Evolutionary conservation across 2,329 filamentous ascomycete genomes (phyloP).

Genomic region (Calycina herbarum): DNA sequence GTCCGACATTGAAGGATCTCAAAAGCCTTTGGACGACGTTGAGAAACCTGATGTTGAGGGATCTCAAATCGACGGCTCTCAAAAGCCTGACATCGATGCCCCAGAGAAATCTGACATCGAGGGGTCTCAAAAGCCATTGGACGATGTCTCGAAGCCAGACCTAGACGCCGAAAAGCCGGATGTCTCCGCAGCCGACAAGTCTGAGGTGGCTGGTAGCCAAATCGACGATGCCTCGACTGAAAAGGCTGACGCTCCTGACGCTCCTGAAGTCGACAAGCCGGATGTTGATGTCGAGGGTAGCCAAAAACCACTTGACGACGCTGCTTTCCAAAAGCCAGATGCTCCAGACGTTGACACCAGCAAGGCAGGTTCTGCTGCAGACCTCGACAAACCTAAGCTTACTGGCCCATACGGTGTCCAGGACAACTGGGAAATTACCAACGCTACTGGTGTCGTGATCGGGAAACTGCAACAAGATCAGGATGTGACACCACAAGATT

Average conservation of each 20-base stretch:
- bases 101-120: neutral
- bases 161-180: conserved; percentile 7
- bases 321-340: conserved; percentile 11
- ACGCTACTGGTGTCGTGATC: conserved; percentile 53
- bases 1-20: neutral
- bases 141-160: conserved; percentile 19
- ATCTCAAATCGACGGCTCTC: too few relatives aligned
- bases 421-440: conserved; percentile 55
- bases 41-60: conserved; percentile 8
- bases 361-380: conserved; percentile 34
- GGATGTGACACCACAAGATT: conserved; percentile 41
- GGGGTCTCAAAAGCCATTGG: conserved; percentile 1
- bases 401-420: conserved; percentile 48
- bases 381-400: conserved; percentile 50
- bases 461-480: conserved; percentile 45
- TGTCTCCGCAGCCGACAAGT: neutral
- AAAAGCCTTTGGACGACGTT: conserved; percentile 19
- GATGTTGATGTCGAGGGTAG: conserved; percentile 35
- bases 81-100: neutral
- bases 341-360: conserved; percentile 4
- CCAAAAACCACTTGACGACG: neutral
- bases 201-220: neutral
- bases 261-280: neutral
- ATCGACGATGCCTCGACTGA: neutral
- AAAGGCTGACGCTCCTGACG: neutral